Base-by-base conservation (phyloP, 768 basidiomycete species). In the Fomitopsis pulvina region DNA sequence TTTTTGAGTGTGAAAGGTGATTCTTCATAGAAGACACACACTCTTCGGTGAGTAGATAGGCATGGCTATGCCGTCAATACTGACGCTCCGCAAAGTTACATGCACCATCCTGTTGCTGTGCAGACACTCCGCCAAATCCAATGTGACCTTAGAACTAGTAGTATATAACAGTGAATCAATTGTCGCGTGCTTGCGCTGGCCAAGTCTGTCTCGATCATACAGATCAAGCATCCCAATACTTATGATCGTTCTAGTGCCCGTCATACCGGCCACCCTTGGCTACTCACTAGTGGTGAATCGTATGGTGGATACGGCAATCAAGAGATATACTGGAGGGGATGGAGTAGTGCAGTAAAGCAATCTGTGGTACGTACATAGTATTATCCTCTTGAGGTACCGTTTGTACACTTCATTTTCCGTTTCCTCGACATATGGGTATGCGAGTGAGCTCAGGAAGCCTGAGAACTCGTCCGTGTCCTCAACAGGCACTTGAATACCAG, bases 401-500 rank as follows among this genome's bases (percentile, higher is more conserved):
- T 77, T 83, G 66, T 91, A 96, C 6, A 95, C 82, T 25, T 78
- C 73, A 60, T 96, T 98, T 38, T 87, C 67, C 22, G 95, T 98
- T 68, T 98, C 95, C 62, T 99, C 96, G 11, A 92, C 87, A 66
- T 83, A 96, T 0, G 80, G 73, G 60, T 95, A 99, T 49, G 87
- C 88, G 25, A 99, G 71, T 41, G 83, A 78, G 41, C 78, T 66
- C 55, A 99, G 68, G 66, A 90, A 97, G 16, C 71, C 68, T 47
- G 81, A 76, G 58, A 97, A 97, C 44, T 79, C 77, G 11, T 70
- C 70, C 30, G 74, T 69, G 40, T 91, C 88, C 28, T 69, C 64
- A 34, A 75, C 72, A 7, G 93, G 91, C 2, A 97, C 92, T 64
- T 96, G 94, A 46, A 98, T 84, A 2, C 92, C 96, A 3, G 93